These are phyloP conservation scores for Blastobotrys parvus DNA, from an alignment of 805 yeast genomes.

Conservation along the genomic window DNA sequence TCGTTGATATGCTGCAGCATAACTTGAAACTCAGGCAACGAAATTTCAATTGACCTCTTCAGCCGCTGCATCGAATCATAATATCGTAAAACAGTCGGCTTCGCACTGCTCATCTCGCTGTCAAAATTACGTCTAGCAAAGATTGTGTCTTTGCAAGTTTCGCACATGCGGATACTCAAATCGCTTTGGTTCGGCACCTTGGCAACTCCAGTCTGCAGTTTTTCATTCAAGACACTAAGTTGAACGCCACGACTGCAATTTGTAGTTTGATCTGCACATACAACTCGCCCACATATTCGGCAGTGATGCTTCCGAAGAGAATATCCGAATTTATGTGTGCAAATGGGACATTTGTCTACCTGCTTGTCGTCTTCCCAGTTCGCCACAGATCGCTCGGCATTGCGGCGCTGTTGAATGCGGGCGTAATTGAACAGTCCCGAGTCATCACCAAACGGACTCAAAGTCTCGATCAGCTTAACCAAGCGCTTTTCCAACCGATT, in stretches of 20 bases:
- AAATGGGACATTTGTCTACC: slow-evolving; percentile 51
- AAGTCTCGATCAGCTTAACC: slow-evolving; percentile 22
- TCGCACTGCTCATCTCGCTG: slow-evolving; percentile 26
- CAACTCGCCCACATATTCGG: slow-evolving; percentile 73
- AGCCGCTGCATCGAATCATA: slow-evolving; percentile 36
- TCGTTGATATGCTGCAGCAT: slow-evolving; percentile 30
- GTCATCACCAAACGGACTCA: slow-evolving; percentile 16
- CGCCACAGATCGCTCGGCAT: slow-evolving; percentile 41
- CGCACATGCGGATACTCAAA: slow-evolving; percentile 51
- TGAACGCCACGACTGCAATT: slow-evolving; percentile 74
- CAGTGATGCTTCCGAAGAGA: slow-evolving; percentile 80
- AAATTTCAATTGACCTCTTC: slow-evolving; percentile 30
- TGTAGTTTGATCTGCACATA: slow-evolving; percentile 57
- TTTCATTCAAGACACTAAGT: slow-evolving; percentile 27
- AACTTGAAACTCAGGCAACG: slow-evolving; percentile 38
- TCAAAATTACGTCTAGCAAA: slow-evolving; percentile 46
- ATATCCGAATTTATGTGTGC: slow-evolving; percentile 49
- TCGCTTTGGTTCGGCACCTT: slow-evolving; percentile 11
- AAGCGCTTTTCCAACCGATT: slow-evolving; percentile 56
- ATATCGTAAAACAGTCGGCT: slow-evolving; percentile 32
- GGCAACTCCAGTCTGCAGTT: slow-evolving; percentile 18
- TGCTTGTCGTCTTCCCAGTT: slow-evolving; percentile 57
- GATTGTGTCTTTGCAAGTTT: slow-evolving; percentile 54
- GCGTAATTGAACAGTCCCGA: slow-evolving; percentile 25
- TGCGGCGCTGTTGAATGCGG: slow-evolving; percentile 24